Evolutionary conservation across 306 rosid genomes (phyloP), one percentile per base, ranked within the genome.

Genomic region (Cucurbita argyrosperma): DNA sequence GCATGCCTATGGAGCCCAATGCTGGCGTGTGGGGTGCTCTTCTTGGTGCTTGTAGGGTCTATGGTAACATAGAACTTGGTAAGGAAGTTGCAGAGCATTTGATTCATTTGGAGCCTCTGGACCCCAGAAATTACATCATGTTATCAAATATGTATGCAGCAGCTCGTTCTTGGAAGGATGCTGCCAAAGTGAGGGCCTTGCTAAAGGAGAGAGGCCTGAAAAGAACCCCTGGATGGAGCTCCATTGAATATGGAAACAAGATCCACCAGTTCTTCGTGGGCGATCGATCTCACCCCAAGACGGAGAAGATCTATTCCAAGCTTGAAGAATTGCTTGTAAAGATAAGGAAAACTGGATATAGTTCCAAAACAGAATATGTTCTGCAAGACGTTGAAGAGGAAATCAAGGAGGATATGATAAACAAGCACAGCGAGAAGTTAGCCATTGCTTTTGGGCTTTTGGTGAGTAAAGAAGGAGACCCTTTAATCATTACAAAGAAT

Each of bases 1-100:
- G 61, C 64, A 91, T 89, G 91, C 88, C 92, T 13, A 56, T 86
- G 37, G 85, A 84, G 75, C 96, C 97, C 52, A 89, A 91, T 77
- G 83, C 90, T 67, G 96, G 82, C 2, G 91, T 91, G 54, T 86
- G 93, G 97, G 91, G 96, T 72, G 93, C 93, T 19, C 90, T 91
- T 77, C 89, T 89, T 30, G 87, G 88, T 78, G 90, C 96, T 78
- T 89, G 93, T 79, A 76, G 91, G 81, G 85, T 87, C 47, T 73
- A 86, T 78, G 81, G 81, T 42, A 85, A 86, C 84, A 75, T 81
- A 30, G 73, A 76, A 62, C 79, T 87, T 18, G 97, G 97, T 55
- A 88, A 83, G 85, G 87, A 83, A 85, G 90, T 88, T 23, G 97
- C 90, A 4, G 84, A 83, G 80, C 80, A 63, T 69, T 72, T 91